A percentile compares a stretch with the other conserved stretches of the same genome.
phyloP scores from a whole-genome alignment of 768 basidiomycete species.

The Kwoniella mangroviensis region DNA sequence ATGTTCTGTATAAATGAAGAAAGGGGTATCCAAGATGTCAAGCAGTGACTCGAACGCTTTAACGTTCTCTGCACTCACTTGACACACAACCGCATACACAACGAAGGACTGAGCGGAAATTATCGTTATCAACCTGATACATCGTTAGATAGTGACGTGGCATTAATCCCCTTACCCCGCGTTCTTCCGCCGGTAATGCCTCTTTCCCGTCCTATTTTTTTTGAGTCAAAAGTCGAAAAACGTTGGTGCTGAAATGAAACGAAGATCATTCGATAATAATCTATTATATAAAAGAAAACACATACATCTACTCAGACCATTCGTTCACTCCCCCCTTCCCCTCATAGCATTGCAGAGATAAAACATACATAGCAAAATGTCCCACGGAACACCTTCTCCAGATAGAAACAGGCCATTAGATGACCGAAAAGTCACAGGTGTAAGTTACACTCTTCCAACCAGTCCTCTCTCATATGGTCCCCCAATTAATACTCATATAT shows the following conservation, averaged over 20 bases:
- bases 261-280: not conserved
- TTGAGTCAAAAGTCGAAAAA: not conserved
- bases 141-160: too few species aligned
- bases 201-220: not conserved
- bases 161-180: not conserved
- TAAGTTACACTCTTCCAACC: slow-evolving; percentile 27
- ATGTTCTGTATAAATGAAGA: not conserved
- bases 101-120: not conserved
- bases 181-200: not conserved
- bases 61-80: not conserved
- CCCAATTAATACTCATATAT: not conserved
- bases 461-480: not conserved
- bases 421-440: slow-evolving; percentile 51
- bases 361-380: slow-evolving; percentile 16
- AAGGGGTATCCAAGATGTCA: not conserved
- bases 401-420: slow-evolving; percentile 46
- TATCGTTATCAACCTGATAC: slow-evolving; percentile 1
- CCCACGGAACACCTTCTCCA: slow-evolving; percentile 40
- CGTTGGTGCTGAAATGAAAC: not conserved
- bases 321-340: not conserved
- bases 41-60: not conserved
- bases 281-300: not conserved
- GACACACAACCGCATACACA: not conserved
- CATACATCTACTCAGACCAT: too few species aligned
- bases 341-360: not conserved